Percentiles rank a stretch among this genome's conserved stretches.
These are phyloP conservation scores for Trichophyton equinum DNA, from an alignment of 2,329 filamentous ascomycete species.

Conservation along the genomic window DNA sequence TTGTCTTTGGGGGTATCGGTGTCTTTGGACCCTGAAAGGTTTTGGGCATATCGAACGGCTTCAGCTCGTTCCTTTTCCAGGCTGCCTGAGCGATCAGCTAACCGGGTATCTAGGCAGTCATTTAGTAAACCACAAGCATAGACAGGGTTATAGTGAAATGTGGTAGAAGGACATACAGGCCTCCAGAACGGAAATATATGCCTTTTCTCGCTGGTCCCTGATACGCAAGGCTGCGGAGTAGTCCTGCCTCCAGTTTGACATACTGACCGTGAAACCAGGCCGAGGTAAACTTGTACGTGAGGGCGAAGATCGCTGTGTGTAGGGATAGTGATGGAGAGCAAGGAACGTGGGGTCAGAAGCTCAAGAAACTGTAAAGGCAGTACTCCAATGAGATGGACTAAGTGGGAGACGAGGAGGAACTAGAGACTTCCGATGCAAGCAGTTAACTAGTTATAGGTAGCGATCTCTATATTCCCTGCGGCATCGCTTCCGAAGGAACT, in stretches of 20 bases:
- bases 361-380: too few species aligned
- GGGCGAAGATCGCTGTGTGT: too few species aligned
- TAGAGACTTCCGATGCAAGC: too few species aligned
- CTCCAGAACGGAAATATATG: conserved; percentile 56
- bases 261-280: conserved; percentile 17
- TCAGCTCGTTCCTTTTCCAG: not conserved
- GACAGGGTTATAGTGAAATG: not conserved
- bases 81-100: conserved; percentile 53
- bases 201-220: conserved; percentile 55
- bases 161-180: conserved; percentile 46
- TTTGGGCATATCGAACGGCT: not conserved
- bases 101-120: conserved; percentile 43
- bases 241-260: conserved; percentile 67
- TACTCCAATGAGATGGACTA: too few species aligned
- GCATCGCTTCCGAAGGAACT: too few species aligned
- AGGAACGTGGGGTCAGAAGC: too few species aligned
- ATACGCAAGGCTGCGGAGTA: conserved; percentile 64
- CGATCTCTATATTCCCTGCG: too few species aligned
- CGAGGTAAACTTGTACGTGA: not conserved
- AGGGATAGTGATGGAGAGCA: too few species aligned
- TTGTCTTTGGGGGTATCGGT: not conserved
- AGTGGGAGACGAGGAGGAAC: too few species aligned
- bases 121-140: not conserved
- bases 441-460: too few species aligned
- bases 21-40: not conserved